A percentile compares a stretch with the other conserved stretches of the same genome.
phyloP scores from a whole-genome alignment of 1,284 basidiomycete genomes.

The Ganoderma resinaceum region DNA sequence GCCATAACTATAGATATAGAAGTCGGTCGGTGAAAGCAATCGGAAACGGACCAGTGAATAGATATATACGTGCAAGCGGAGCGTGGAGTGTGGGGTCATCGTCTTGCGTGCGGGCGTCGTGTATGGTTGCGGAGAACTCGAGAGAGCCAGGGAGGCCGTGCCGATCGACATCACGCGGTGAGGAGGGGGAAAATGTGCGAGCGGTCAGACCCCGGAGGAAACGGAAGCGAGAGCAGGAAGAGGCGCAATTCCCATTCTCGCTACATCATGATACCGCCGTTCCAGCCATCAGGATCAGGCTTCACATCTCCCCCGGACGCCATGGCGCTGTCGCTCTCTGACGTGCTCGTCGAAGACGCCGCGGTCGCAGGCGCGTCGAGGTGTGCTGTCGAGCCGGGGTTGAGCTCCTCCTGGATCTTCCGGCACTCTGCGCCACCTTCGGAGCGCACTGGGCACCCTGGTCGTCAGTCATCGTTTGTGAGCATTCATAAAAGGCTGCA shows the following conservation, averaged over 20 bases:
- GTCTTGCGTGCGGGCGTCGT: constrained; percentile 9
- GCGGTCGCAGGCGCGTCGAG: constrained; percentile 24
- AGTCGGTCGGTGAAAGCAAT: background rate
- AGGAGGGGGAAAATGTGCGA: background rate
- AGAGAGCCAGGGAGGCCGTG: background rate
- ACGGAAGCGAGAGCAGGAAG: background rate
- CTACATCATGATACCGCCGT: constrained; percentile 33
- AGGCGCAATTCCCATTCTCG: background rate
- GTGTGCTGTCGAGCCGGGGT: constrained; percentile 31
- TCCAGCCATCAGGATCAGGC: constrained; percentile 37
- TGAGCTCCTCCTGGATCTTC: constrained; percentile 45
- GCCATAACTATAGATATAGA: constrained; percentile 30
- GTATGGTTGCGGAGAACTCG: constrained; percentile 8
- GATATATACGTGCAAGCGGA: constrained; percentile 10
- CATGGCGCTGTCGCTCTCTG: constrained; percentile 26
- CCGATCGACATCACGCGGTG: background rate
- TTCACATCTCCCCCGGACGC: constrained; percentile 30
- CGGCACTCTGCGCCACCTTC: constrained; percentile 64
- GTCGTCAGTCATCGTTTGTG: constrained; percentile 17
- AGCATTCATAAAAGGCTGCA: constrained; percentile 3
- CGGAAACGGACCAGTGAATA: constrained; percentile 3
- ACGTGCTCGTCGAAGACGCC: constrained; percentile 25
- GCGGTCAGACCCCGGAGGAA: background rate
- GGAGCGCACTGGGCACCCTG: constrained; percentile 51
- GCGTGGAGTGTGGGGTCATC: background rate